phyloP scores from a whole-genome alignment of 345 rosid genomes.

The Eucalyptus pauciflora region DNA sequence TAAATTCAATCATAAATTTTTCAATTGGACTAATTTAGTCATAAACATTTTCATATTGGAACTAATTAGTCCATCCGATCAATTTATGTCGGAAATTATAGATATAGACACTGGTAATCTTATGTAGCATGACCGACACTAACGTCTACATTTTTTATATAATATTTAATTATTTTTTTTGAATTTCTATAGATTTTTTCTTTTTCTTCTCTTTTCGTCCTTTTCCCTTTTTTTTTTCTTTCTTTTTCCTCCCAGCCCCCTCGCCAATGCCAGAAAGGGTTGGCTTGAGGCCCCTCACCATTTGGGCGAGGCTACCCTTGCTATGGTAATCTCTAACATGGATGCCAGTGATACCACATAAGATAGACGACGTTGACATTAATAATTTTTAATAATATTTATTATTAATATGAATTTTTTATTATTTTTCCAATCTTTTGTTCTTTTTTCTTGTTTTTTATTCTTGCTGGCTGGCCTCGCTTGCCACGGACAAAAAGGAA shows the following conservation, averaged over 20 bases:
- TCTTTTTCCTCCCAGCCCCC: no score
- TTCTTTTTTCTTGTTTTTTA: no score
- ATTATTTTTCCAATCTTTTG: no score
- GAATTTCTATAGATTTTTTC: no score
- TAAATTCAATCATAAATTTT: accelerated
- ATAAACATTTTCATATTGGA: accelerated
- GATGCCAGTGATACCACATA: accelerated
- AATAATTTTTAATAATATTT: no score
- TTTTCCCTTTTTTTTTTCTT: accelerated
- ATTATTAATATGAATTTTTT: no score
- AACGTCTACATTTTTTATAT: accelerated
- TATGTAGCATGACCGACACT: accelerated
- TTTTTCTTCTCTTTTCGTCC: no score
- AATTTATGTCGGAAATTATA: accelerated
- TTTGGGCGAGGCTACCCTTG: no score
- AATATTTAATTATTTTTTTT: no score
- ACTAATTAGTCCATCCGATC: accelerated
- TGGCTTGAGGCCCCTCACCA: no score
- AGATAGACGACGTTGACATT: accelerated
- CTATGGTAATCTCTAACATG: no score
- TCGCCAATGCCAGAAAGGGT: no score
- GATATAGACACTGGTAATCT: accelerated
- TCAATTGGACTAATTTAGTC: accelerated
- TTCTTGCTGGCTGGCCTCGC: accelerated
- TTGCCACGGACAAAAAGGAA: accelerated